A percentile compares a stretch with the other conserved stretches of the same genome.
Conservation (phyloP, 2,329 filamentous ascomycete species). For the Kalmusia sp. region DNA sequence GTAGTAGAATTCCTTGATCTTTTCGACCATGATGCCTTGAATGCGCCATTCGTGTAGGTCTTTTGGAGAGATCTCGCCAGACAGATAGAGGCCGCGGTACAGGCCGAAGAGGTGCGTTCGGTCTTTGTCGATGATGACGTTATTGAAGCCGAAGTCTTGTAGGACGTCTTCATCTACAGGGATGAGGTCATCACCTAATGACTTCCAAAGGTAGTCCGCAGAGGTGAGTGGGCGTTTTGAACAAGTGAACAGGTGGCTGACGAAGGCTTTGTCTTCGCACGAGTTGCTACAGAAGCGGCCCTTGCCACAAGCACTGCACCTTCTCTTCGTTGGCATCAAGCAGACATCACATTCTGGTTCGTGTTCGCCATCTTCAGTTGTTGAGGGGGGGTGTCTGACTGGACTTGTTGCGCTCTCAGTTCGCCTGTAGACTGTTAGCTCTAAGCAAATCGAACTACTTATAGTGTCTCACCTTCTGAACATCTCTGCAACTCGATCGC, state of each 20-base stretch:
- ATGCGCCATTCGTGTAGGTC: slow-evolving; percentile 29
- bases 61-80: slow-evolving; percentile 17
- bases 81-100: slow-evolving; percentile 28
- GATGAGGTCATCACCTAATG: slow-evolving; percentile 24
- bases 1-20: slow-evolving; percentile 30
- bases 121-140: slow-evolving; percentile 18
- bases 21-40: slow-evolving; percentile 22
- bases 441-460: background rate
- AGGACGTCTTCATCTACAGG: slow-evolving; percentile 34
- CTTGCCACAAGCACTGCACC: slow-evolving; percentile 24
- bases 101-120: slow-evolving; percentile 26
- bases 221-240: slow-evolving; percentile 28
- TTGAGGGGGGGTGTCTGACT: slow-evolving; percentile 9
- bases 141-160: slow-evolving; percentile 37
- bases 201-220: slow-evolving; percentile 33
- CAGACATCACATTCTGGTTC: slow-evolving; percentile 22
- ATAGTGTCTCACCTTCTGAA: slow-evolving; percentile 28
- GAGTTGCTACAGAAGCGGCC: slow-evolving; percentile 26
- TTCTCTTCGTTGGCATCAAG: slow-evolving; percentile 21
- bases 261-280: slow-evolving; percentile 26
- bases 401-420: slow-evolving; percentile 13
- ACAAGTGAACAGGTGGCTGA: slow-evolving; percentile 25
- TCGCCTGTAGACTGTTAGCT: slow-evolving; percentile 19
- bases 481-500: slow-evolving; percentile 28
- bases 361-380: slow-evolving; percentile 11